phyloP scores from a whole-genome alignment of 1,139 yeast species.

The Diutina pseudorugosa region DNA sequence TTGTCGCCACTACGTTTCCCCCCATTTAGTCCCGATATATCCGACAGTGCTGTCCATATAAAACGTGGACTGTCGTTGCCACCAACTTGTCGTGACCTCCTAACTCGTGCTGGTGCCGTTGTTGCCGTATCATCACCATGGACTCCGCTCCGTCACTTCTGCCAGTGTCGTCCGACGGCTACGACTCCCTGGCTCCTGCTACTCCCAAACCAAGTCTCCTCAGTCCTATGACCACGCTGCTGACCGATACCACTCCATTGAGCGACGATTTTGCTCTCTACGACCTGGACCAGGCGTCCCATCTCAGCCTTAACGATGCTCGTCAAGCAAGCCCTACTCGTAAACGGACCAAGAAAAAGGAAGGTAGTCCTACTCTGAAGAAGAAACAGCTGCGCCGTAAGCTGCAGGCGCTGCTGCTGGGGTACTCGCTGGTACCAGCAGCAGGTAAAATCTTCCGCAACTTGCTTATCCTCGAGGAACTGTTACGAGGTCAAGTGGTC shows the following conservation, averaged over 20 bases:
- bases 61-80: too few relatives aligned
- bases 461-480: slow-evolving; percentile 72
- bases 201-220: not conserved
- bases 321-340: not conserved
- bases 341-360: not conserved
- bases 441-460: slow-evolving; percentile 71
- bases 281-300: slow-evolving; percentile 1
- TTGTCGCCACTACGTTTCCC: too few relatives aligned
- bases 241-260: not conserved
- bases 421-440: slow-evolving; percentile 22
- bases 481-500: slow-evolving; percentile 67
- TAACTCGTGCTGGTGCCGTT: too few relatives aligned
- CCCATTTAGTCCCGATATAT: too few relatives aligned
- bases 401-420: not conserved
- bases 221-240: not conserved
- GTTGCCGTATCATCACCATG: not conserved
- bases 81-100: too few relatives aligned
- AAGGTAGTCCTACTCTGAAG: not conserved
- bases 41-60: too few relatives aligned
- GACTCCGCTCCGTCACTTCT: not conserved
- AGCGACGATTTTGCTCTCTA: slow-evolving; percentile 1
- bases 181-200: not conserved
- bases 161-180: not conserved
- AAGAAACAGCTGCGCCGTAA: not conserved
- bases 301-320: not conserved